A percentile compares a stretch with the other conserved stretches of the same genome.
phyloP scores from a whole-genome alignment of 495 filamentous ascomycete species.

The Xylaria intraflava region DNA sequence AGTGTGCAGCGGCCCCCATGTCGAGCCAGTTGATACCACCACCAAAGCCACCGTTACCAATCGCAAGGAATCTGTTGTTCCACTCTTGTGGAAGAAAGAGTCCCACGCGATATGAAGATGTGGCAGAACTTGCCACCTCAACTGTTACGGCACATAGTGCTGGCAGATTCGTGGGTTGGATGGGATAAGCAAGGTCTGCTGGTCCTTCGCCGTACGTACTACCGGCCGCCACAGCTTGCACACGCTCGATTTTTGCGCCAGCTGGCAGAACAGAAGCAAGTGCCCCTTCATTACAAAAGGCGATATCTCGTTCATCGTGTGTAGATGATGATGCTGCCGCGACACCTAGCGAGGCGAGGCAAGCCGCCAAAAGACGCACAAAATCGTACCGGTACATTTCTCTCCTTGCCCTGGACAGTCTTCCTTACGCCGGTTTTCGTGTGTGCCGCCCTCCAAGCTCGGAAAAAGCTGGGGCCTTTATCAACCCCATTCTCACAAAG shows the following conservation, averaged over 20 bases:
- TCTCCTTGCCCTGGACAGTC: background rate
- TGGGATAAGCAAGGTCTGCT: conserved; percentile 37
- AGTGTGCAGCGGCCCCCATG: conserved; percentile 38
- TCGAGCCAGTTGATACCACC: conserved; percentile 51
- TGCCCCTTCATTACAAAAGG: conserved; percentile 16
- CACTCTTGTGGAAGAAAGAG: conserved; percentile 46
- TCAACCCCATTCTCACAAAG: too few relatives aligned
- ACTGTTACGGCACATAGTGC: conserved; percentile 45
- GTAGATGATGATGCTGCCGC: background rate
- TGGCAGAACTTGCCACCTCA: conserved; percentile 36
- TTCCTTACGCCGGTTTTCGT: background rate
- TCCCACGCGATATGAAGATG: conserved; percentile 42
- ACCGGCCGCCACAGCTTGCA: conserved; percentile 25
- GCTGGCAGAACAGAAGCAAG: conserved; percentile 22
- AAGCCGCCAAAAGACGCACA: background rate
- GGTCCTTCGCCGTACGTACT: conserved; percentile 31
- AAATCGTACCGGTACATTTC: background rate
- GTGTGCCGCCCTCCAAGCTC: background rate
- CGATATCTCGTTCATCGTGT: conserved; percentile 1
- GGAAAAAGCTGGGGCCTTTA: background rate
- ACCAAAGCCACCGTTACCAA: conserved; percentile 47
- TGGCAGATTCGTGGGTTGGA: conserved; percentile 38
- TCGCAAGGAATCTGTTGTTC: conserved; percentile 43
- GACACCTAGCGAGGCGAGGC: background rate
- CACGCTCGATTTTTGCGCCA: conserved; percentile 26